Evolutionary conservation across 768 basidiomycete genomes (phyloP), one percentile per base, ranked within the genome.

Genomic region (Russula emetica): DNA sequence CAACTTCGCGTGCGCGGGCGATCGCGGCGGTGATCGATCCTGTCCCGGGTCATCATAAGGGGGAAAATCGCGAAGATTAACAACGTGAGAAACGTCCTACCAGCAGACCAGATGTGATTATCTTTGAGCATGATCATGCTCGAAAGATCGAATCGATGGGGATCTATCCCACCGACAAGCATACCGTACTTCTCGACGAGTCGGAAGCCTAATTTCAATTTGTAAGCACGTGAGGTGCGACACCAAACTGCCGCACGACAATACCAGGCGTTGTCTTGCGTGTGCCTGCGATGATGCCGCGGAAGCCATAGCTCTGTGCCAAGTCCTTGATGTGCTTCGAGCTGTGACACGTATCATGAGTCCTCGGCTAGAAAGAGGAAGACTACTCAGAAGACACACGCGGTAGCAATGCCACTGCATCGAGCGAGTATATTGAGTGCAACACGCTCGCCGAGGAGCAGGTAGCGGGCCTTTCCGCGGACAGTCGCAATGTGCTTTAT

Each of bases 111-210:
- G 72, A 98, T 92, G 73, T 99, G 97, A 73, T 99, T 99, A 71
- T 99, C 97, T 76, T 98, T 98, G 71, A 99, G 84, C 97, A 99
- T 99, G 72, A 99, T 95, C 97, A 99, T 98, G 73, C 90, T 92
- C 32, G 92, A 94, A n/a, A 98, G 81, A 74, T 98, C 95, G 69
- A 97, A 88, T 26, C 97, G 85, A 78, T 99, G 97, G 10, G 92
- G 78, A 73, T 99, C 96, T 70, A 98, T 89, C 7, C 97, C 97
- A 20, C 97, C 97, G 16, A 98, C 92, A 51, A 98, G 76, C 97
- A 99, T 98, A 4, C 88, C 97, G 73, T 99, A 98, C 75, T 99
- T 99, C 76, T 99, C 97, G 6, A 98, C 95, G 34, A 98, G 79
- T 53, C 97, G 81, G 78, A 99, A 99, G 2, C 96, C 89, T 90